Evolutionary conservation across 1,139 yeast genomes (phyloP).

Genomic region (Magnusiomyces clavatus): DNA sequence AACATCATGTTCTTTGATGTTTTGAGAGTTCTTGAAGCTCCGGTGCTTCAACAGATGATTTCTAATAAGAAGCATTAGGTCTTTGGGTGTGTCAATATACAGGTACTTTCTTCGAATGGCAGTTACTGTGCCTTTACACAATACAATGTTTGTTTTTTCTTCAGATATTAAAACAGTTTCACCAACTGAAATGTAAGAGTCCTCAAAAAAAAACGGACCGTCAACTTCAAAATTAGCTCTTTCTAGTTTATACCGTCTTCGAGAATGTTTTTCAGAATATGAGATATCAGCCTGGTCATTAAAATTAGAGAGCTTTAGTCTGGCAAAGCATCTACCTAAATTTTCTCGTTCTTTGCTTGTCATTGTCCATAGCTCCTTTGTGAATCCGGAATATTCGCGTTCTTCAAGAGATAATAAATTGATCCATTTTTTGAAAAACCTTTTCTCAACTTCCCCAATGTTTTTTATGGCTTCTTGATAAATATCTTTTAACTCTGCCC

Average conservation of each 20-base stretch:
- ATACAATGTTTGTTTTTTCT: constrained; percentile 58
- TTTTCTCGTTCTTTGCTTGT: constrained; percentile 55
- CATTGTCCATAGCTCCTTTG: constrained; percentile 63
- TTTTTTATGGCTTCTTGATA: background rate
- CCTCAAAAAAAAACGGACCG: constrained; percentile 15
- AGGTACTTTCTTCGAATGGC: too few relatives aligned
- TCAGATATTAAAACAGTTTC: constrained; percentile 61
- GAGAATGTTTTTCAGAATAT: too few relatives aligned
- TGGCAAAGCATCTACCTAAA: constrained; percentile 50
- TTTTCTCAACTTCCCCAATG: constrained; percentile 11
- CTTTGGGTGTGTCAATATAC: background rate
- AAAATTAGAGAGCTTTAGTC: background rate
- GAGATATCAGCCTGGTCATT: too few relatives aligned
- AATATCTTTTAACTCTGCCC: background rate
- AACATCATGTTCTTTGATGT: background rate
- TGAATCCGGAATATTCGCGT: constrained; percentile 43
- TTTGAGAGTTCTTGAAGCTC: too few relatives aligned
- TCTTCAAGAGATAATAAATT: constrained; percentile 68
- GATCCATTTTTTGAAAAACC: constrained; percentile 70
- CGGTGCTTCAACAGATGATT: too few relatives aligned
- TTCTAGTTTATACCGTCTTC: too few relatives aligned
- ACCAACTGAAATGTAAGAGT: constrained; percentile 23
- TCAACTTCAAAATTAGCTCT: constrained; percentile 2
- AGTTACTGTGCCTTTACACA: too few relatives aligned
- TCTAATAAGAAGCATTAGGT: background rate